Conservation (phyloP, 2,329 filamentous ascomycete genomes). For the Trichoderma simmonsii region DNA sequence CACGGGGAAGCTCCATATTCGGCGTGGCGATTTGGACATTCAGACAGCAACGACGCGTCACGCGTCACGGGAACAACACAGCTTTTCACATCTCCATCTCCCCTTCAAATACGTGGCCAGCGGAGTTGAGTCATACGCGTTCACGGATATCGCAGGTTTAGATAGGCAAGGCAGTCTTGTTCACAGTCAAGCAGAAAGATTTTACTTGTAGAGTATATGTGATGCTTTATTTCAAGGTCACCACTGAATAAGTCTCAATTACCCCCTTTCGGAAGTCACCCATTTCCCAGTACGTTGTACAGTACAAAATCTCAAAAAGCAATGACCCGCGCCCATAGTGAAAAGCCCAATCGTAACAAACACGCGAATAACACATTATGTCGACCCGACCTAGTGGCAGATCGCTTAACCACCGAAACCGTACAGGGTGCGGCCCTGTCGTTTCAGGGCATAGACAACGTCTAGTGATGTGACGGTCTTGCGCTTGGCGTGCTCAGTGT, state of each 20-base stretch:
- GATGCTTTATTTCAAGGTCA: conserved; percentile 17
- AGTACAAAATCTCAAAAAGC: conserved; percentile 42
- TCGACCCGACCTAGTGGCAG: conserved; percentile 1
- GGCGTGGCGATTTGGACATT: not conserved
- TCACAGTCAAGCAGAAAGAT: not conserved
- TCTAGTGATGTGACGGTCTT: conserved; percentile 73
- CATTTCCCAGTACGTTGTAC: conserved; percentile 34
- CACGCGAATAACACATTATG: conserved; percentile 27
- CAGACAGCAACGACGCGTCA: conserved; percentile 5
- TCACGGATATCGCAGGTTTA: not conserved
- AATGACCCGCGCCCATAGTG: conserved; percentile 42
- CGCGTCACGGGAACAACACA: conserved; percentile 11
- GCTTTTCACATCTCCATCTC: not conserved
- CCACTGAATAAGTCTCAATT: conserved; percentile 28
- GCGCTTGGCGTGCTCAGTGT: conserved; percentile 78
- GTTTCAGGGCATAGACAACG: conserved; percentile 66
- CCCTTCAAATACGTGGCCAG: no score
- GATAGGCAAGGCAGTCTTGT: not conserved
- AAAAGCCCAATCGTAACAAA: conserved; percentile 40
- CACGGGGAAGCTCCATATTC: not conserved
- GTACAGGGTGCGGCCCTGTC: conserved; percentile 75
- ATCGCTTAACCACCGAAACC: conserved; percentile 77
- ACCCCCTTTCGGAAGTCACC: conserved; percentile 36
- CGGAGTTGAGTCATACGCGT: not conserved
- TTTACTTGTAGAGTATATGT: conserved; percentile 1